Conservation (phyloP, 2,329 filamentous ascomycete species). For the Epichloe sibirici region DNA sequence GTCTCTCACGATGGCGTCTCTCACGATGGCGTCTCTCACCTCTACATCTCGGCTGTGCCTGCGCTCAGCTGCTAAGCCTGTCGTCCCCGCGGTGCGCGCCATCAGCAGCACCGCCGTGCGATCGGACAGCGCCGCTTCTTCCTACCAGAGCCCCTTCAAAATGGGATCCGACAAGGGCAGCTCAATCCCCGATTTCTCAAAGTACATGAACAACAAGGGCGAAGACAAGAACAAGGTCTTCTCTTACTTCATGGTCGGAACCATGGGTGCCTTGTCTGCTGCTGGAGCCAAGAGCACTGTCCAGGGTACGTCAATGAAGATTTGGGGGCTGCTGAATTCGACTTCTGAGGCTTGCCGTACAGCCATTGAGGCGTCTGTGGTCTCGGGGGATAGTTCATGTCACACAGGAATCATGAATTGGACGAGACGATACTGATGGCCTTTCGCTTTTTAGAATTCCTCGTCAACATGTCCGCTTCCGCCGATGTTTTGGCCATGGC, state of each 20-base stretch:
- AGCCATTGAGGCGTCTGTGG: conserved; percentile 15
- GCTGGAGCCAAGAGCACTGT: conserved; percentile 96
- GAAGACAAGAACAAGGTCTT: conserved; percentile 74
- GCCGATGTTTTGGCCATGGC: conserved; percentile 97
- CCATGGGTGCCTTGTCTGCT: conserved; percentile 82
- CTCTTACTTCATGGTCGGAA: conserved; percentile 97
- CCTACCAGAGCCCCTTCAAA: conserved; percentile 53
- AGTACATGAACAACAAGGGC: conserved; percentile 64
- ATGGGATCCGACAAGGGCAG: conserved; percentile 43
- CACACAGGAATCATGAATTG: conserved; percentile 10
- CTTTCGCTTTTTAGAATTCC: conserved; percentile 60
- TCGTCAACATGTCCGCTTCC: conserved; percentile 99
- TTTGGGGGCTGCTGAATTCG: not conserved
- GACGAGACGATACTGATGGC: conserved; percentile 17
- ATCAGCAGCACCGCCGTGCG: conserved; percentile 43
- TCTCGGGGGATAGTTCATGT: conserved; percentile 3
- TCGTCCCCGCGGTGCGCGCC: conserved; percentile 34
- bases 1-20: conserved; percentile 59
- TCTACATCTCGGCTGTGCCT: conserved; percentile 57
- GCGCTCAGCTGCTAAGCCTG: conserved; percentile 39
- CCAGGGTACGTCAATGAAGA: conserved; percentile 58
- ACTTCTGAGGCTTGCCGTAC: not conserved
- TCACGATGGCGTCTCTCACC: conserved; percentile 61
- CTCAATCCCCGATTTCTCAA: conserved; percentile 79
- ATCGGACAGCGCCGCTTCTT: conserved; percentile 33